A percentile compares a stretch with the other conserved stretches of the same genome.
These are phyloP conservation scores for Acacia concinna DNA, from an alignment of 331 rosid genomes.

Conservation along the genomic window DNA sequence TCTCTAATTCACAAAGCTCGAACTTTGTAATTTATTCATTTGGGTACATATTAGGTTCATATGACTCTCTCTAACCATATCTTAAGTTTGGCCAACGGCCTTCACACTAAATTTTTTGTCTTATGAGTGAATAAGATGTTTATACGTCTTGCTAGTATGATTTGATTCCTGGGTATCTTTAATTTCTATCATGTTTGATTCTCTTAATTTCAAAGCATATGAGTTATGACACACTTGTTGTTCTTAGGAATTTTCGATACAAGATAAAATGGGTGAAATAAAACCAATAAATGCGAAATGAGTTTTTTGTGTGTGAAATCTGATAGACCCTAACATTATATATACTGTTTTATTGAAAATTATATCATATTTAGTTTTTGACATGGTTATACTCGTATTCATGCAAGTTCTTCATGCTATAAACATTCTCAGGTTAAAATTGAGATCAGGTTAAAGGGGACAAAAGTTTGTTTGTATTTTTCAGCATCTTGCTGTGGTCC, in stretches of 20 bases:
- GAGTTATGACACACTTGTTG: background rate
- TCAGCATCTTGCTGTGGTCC: conserved; percentile 81
- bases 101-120: too few species aligned
- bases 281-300: background rate
- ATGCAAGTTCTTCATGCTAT: background rate
- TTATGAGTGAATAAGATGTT: too few species aligned
- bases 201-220: background rate
- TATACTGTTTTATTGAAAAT: background rate
- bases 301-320: background rate
- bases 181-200: background rate
- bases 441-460: conserved; percentile 61
- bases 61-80: too few species aligned
- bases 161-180: too few species aligned
- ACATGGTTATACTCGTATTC: background rate
- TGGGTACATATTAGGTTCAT: too few species aligned
- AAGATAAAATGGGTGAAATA: background rate
- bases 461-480: conserved; percentile 65
- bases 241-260: background rate
- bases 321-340: background rate
- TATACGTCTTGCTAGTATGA: too few species aligned
- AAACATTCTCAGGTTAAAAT: conserved; percentile 51
- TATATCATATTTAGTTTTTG: background rate
- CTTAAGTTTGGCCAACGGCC: too few species aligned
- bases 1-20: too few species aligned
- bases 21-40: too few species aligned